These are phyloP conservation scores for Mycosphaerelloides madeirae DNA, from an alignment of 2,329 filamentous ascomycete species.

Conservation along the genomic window DNA sequence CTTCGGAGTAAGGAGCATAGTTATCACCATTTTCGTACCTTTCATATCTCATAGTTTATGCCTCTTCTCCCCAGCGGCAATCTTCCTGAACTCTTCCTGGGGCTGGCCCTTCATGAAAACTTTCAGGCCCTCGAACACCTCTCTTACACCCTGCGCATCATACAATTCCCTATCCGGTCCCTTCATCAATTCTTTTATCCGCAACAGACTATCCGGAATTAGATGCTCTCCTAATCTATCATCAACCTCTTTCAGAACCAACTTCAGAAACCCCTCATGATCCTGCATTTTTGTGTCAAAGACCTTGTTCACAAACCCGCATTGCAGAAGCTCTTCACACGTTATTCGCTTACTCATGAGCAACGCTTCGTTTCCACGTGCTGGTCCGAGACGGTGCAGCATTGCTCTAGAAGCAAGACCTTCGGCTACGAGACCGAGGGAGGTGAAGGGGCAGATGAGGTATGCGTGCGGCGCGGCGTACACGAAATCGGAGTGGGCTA, in stretches of 20 bases:
- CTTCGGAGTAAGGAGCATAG: no score
- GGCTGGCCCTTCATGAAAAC: constrained; percentile 75
- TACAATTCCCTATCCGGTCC: constrained; percentile 66
- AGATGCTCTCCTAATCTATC: constrained; percentile 76
- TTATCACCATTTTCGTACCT: no score
- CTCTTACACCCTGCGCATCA: constrained; percentile 72
- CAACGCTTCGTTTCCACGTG: constrained; percentile 84
- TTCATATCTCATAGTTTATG: constrained; percentile 68
- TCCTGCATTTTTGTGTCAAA: constrained; percentile 59
- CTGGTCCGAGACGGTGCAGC: constrained; percentile 71
- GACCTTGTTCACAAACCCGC: constrained; percentile 82
- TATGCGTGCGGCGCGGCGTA: constrained; percentile 79
- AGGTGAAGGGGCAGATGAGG: constrained; percentile 85
- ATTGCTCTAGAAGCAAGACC: constrained; percentile 76
- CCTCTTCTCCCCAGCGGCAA: constrained; percentile 83
- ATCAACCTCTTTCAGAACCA: constrained; percentile 75
- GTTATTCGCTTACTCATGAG: constrained; percentile 80
- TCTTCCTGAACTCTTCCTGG: constrained; percentile 80
- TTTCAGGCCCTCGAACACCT: constrained; percentile 81
- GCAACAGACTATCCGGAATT: constrained; percentile 69
- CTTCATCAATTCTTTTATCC: constrained; percentile 80
- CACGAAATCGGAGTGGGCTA: constrained; percentile 85
- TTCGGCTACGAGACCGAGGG: constrained; percentile 83
- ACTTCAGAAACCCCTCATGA: constrained; percentile 61
- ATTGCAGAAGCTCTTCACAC: constrained; percentile 65